Percentiles rank a stretch among this genome's conserved stretches.
phyloP scores from a whole-genome alignment of 768 basidiomycete species.

The Trametes villosa region DNA sequence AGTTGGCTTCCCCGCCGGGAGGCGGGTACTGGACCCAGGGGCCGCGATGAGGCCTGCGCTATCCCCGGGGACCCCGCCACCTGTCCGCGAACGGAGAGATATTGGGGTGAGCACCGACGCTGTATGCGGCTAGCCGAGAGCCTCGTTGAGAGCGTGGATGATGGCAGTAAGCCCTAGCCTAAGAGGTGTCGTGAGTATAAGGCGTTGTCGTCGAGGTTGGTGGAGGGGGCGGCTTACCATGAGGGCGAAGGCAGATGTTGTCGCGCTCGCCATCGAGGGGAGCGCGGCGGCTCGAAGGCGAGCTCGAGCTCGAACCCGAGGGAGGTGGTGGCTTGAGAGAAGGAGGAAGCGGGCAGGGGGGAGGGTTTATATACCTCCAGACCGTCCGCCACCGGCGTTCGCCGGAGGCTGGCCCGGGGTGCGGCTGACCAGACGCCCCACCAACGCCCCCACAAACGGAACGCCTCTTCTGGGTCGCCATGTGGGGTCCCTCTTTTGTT shows the following conservation, averaged over 20 bases:
- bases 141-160: no score
- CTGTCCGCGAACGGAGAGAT: no score
- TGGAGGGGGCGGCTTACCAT: no score
- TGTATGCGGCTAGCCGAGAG: no score
- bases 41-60: no score
- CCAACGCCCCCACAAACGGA: background rate
- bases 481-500: background rate
- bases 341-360: background rate
- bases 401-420: background rate
- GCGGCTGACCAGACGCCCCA: background rate
- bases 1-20: no score
- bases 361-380: background rate
- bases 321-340: background rate
- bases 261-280: background rate
- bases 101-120: no score
- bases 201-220: no score
- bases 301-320: background rate
- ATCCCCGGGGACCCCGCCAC: no score
- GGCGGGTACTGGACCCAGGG: no score
- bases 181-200: no score
- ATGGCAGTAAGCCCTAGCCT: no score
- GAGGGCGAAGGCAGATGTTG: background rate
- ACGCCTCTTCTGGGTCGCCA: background rate
- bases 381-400: background rate
- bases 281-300: conserved; percentile 3